Evolutionary conservation across 2,329 filamentous ascomycete species (phyloP).

Genomic region (Phoma sp.): DNA sequence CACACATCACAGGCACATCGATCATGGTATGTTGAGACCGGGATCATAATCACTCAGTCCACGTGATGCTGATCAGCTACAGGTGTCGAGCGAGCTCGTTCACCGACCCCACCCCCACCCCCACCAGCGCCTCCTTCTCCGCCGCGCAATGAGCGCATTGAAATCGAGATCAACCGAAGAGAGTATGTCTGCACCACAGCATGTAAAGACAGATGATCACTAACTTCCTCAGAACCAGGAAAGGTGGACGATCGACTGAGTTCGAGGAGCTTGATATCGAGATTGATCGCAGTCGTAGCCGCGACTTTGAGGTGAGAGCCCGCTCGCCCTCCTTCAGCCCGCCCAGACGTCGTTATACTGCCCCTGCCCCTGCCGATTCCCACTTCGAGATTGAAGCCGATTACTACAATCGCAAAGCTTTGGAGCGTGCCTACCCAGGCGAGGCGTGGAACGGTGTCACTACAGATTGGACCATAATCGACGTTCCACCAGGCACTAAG

Average conservation of each 20-base stretch:
- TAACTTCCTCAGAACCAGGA: slow-evolving; percentile 35
- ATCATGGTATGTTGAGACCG: slow-evolving; percentile 70
- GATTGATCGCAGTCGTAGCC: slow-evolving; percentile 60
- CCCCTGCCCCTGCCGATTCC: slow-evolving; percentile 44
- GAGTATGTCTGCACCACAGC: slow-evolving; percentile 46
- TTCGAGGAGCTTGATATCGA: slow-evolving; percentile 69
- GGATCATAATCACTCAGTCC: not conserved
- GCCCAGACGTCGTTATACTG: slow-evolving; percentile 52
- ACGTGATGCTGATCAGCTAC: slow-evolving; percentile 3
- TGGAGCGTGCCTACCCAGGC: slow-evolving; percentile 71
- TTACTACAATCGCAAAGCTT: slow-evolving; percentile 70
- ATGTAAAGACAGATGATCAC: slow-evolving; percentile 1
- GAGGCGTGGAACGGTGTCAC: slow-evolving; percentile 78
- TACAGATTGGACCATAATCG: slow-evolving; percentile 79
- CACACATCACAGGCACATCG: slow-evolving; percentile 84
- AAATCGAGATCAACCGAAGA: slow-evolving; percentile 62
- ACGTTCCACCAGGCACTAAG: slow-evolving; percentile 83
- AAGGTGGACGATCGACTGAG: slow-evolving; percentile 54
- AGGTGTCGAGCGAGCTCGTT: slow-evolving; percentile 55
- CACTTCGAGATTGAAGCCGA: slow-evolving; percentile 62
- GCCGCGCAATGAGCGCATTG: slow-evolving; percentile 57
- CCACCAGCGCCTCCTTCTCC: slow-evolving; percentile 54
- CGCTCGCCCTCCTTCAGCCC: slow-evolving; percentile 49
- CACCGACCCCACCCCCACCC: slow-evolving; percentile 58
- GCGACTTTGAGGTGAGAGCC: slow-evolving; percentile 35